A percentile compares a stretch with the other conserved stretches of the same genome.
Evolutionary conservation across 2,329 filamentous ascomycete species (phyloP).

Genomic region (Endothia cerciana): DNA sequence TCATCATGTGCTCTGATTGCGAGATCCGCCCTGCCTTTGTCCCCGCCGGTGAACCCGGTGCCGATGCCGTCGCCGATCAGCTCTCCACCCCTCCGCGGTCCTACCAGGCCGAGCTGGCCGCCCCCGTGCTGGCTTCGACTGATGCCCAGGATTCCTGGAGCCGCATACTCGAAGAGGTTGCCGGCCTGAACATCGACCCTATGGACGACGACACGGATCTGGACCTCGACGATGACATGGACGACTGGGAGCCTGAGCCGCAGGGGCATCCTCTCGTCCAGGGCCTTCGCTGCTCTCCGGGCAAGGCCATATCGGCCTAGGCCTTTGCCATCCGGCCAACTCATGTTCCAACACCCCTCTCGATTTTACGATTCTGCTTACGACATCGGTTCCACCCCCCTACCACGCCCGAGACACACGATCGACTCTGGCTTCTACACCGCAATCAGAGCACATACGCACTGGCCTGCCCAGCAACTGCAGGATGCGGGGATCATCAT

Average conservation of each 20-base stretch:
- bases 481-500: conserved; percentile 8
- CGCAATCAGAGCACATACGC: conserved; percentile 25
- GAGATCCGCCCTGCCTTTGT: conserved; percentile 33
- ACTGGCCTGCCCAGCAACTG: conserved; percentile 5
- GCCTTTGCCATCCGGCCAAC: neutral
- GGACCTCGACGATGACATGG: conserved; percentile 27
- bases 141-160: conserved; percentile 35
- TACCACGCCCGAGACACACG: too few relatives aligned
- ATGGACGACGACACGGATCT: conserved; percentile 28
- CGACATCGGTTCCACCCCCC: neutral
- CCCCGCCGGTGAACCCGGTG: conserved; percentile 13
- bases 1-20: conserved; percentile 49
- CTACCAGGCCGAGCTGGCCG: conserved; percentile 23
- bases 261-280: neutral
- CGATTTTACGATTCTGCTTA: neutral
- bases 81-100: conserved; percentile 22
- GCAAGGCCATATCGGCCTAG: conserved; percentile 15
- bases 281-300: neutral
- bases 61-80: conserved; percentile 28
- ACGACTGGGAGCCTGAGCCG: conserved; percentile 29
- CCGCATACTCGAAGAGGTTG: conserved; percentile 32
- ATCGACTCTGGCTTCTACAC: neutral
- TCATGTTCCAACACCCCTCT: too few relatives aligned
- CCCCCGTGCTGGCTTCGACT: conserved; percentile 19
- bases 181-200: conserved; percentile 24